Evolutionary conservation across 2,329 filamentous ascomycete genomes (phyloP).

Genomic region (Diaporthe vexans): DNA sequence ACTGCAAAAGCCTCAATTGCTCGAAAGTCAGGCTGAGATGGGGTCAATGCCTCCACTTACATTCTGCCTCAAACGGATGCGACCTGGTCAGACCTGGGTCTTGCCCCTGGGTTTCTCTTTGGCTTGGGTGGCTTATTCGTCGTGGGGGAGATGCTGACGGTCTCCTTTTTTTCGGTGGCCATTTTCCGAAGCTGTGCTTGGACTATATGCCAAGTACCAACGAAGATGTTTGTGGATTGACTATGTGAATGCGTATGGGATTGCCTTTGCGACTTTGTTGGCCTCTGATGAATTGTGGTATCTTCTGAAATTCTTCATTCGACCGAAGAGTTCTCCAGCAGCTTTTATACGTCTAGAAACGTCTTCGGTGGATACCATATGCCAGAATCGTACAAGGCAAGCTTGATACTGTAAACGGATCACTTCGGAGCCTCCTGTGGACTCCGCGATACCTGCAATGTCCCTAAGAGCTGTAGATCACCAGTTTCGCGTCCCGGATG

Average conservation of each 20-base stretch:
- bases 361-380: background rate
- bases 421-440: background rate
- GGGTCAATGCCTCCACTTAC: background rate
- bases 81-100: background rate
- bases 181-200: background rate
- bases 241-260: background rate
- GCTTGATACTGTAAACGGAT: background rate
- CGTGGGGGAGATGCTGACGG: background rate
- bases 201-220: background rate
- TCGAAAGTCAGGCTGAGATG: background rate
- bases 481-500: background rate
- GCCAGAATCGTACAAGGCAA: background rate
- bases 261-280: background rate
- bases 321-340: background rate
- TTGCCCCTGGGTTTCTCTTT: background rate
- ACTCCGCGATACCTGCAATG: background rate
- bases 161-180: background rate
- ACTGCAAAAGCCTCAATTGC: background rate
- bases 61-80: background rate
- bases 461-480: background rate
- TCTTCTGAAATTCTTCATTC: background rate
- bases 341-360: background rate
- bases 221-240: background rate
- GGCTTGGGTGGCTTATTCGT: background rate
- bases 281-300: background rate